These are phyloP conservation scores for Albizia julibrissin DNA, from an alignment of 306 rosid genomes.

Conservation along the genomic window DNA sequence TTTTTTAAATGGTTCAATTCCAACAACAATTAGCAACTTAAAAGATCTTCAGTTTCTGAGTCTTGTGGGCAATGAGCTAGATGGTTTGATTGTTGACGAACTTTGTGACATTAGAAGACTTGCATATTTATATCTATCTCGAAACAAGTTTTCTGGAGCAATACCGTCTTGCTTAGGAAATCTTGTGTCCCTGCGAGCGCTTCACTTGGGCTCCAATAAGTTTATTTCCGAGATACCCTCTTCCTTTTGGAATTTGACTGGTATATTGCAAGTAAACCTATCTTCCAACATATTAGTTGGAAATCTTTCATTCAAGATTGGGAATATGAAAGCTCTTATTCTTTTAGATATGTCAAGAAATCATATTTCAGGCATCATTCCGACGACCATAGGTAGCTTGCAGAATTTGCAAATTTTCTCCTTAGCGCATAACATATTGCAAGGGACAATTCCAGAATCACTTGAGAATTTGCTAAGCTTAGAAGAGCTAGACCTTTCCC, in stretches of 20 bases:
- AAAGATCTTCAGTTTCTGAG: conserved; percentile 25
- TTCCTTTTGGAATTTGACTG: background rate
- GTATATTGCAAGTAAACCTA: conserved; percentile 5
- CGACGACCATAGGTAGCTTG: conserved; percentile 18
- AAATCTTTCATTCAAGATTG: conserved; percentile 2
- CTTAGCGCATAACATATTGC: background rate
- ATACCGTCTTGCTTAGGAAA: conserved; percentile 30
- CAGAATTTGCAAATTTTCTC: background rate
- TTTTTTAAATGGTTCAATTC: background rate
- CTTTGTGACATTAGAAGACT: conserved; percentile 21
- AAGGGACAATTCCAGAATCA: background rate
- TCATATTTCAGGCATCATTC: conserved; percentile 25
- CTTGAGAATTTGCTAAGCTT: background rate
- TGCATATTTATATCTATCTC: background rate
- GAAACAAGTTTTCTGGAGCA: conserved; percentile 24
- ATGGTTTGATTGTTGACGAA: conserved; percentile 24
- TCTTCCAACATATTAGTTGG: conserved; percentile 29
- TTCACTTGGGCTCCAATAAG: conserved; percentile 13
- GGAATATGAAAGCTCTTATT: conserved; percentile 23
- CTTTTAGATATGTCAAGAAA: conserved; percentile 6
- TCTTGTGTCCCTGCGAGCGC: conserved; percentile 3
- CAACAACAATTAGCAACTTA: background rate
- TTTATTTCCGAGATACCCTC: conserved; percentile 1
- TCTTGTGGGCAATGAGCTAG: conserved; percentile 17
- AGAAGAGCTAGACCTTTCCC: background rate